Conservation (phyloP, 805 yeast genomes). For the Kuraishia capsulata region DNA sequence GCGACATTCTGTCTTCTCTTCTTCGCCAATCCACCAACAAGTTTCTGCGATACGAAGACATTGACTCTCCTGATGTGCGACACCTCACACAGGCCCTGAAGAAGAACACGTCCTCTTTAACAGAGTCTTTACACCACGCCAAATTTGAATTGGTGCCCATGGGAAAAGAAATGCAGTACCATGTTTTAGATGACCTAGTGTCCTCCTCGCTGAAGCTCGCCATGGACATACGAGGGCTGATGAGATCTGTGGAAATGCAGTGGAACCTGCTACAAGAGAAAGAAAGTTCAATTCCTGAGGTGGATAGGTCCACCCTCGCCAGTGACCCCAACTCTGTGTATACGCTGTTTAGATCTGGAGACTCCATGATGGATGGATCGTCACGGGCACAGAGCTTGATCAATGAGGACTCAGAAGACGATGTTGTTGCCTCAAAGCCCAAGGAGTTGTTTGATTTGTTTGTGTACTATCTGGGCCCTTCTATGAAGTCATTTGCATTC, state of each 20-base stretch:
- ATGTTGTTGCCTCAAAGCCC: slow-evolving; percentile 17
- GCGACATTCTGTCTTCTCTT: slow-evolving; percentile 40
- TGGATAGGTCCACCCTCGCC: slow-evolving; percentile 14
- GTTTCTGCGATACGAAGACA: slow-evolving; percentile 39
- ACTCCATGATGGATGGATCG: neutral
- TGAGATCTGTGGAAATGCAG: slow-evolving; percentile 62
- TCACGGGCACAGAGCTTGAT: neutral
- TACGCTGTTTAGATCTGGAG: neutral
- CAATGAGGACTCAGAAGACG: slow-evolving; percentile 12
- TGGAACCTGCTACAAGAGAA: slow-evolving; percentile 37
- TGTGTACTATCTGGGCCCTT: slow-evolving; percentile 62
- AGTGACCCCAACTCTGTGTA: neutral
- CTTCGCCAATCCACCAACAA: slow-evolving; percentile 35
- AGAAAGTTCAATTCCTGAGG: neutral
- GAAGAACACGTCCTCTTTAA: slow-evolving; percentile 27
- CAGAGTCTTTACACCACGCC: slow-evolving; percentile 43
- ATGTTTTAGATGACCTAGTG: slow-evolving; percentile 34
- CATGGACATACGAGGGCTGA: slow-evolving; percentile 56
- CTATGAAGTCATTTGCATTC: slow-evolving; percentile 54
- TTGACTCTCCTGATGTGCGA: slow-evolving; percentile 28
- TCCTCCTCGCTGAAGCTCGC: slow-evolving; percentile 41
- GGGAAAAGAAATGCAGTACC: slow-evolving; percentile 51
- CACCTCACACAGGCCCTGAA: slow-evolving; percentile 28
- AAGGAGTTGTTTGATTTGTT: slow-evolving; percentile 55
- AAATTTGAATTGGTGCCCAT: slow-evolving; percentile 44